Conservation (phyloP, 768 basidiomycete species). For the Neoboletus brunneissimus region DNA sequence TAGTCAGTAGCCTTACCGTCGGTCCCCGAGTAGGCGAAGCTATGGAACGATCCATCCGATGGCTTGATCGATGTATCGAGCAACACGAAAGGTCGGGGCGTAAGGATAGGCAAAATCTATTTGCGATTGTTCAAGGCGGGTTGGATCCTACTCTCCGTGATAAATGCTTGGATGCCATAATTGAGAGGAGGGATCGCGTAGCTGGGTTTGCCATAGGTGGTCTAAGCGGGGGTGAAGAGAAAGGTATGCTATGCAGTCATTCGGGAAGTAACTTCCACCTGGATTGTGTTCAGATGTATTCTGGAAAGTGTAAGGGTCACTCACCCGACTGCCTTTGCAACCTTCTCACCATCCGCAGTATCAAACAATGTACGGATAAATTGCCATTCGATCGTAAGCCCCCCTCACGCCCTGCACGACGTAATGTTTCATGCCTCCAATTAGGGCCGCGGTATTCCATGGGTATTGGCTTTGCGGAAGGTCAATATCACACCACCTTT, state of each 20-base stretch:
- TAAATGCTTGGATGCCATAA: conserved; percentile 78
- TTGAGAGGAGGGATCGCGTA: conserved; percentile 67
- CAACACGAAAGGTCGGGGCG: conserved; percentile 69
- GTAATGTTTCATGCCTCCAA: conserved; percentile 10
- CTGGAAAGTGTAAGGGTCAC: conserved; percentile 69
- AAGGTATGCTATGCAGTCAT: conserved; percentile 49
- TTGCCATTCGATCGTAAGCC: conserved; percentile 73
- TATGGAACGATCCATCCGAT: conserved; percentile 83
- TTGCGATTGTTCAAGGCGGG: conserved; percentile 91
- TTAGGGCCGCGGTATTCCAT: conserved; percentile 87
- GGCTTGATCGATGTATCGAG: conserved; percentile 86
- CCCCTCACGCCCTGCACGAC: background rate
- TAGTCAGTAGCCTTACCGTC: conserved; percentile 76
- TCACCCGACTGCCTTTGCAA: background rate
- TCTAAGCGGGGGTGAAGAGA: conserved; percentile 87
- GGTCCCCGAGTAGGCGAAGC: conserved; percentile 84
- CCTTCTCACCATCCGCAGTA: conserved; percentile 42
- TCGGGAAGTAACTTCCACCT: conserved; percentile 4
- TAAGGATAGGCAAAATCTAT: conserved; percentile 71
- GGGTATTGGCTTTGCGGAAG: conserved; percentile 93
- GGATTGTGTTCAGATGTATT: conserved; percentile 57
- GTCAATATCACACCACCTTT: conserved; percentile 34
- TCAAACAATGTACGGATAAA: conserved; percentile 76
- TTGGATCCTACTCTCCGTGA: conserved; percentile 69
- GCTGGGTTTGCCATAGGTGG: conserved; percentile 93